Base-by-base conservation (phyloP, 345 rosid genomes). In the Adansonia digitata region DNA sequence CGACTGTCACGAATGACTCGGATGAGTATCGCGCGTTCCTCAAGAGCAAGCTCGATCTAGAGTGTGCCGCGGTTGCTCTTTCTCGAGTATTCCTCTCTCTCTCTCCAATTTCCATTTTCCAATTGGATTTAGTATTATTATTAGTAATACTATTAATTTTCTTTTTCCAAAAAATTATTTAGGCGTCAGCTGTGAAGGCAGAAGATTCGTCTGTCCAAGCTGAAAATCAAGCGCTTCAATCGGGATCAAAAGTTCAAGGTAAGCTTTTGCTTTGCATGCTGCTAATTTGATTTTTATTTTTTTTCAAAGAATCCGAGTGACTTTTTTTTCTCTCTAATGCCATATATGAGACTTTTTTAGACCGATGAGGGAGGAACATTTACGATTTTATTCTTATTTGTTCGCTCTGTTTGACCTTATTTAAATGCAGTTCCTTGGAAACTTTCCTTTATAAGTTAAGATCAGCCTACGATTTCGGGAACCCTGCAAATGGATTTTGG, bases 61-160 rank as follows among this genome's bases (percentile, higher is more conserved):
- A 93, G 57, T 89, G 97, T 78, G 93, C 97, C 69, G 97, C 92
- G 69, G 92, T 81, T 46, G 91, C 88, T 72, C 81, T 71, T 26
- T 64, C 72, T 39, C 74, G 84, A 80, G 98, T 93, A 82, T 73
- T 6, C 65, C 63, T 57, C 71, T 75, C 62, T 9, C 31, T 26
- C 45, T 17, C 22, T 7, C 31, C 15, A 20, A 56, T 72, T 24
- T 56, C 24, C 10, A 31, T 57, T 39, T 56, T 17, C 29, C 3
- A n/a, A 29, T 3, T 73, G 43, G 22, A 45, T 14, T 6, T 77
- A 20, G 14, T 48, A 53, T 43, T 52, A 11, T 72, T n/a, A n/a
- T n/a, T n/a, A n/a, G n/a, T n/a, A n/a, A n/a, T n/a, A n/a, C n/a
- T n/a, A n/a, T n/a, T 63, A 17, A 31, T 5, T 2, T 57, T 72